These are phyloP conservation scores for Fusarium sp. DNA, from an alignment of 2,329 filamentous ascomycete species.

Conservation along the genomic window DNA sequence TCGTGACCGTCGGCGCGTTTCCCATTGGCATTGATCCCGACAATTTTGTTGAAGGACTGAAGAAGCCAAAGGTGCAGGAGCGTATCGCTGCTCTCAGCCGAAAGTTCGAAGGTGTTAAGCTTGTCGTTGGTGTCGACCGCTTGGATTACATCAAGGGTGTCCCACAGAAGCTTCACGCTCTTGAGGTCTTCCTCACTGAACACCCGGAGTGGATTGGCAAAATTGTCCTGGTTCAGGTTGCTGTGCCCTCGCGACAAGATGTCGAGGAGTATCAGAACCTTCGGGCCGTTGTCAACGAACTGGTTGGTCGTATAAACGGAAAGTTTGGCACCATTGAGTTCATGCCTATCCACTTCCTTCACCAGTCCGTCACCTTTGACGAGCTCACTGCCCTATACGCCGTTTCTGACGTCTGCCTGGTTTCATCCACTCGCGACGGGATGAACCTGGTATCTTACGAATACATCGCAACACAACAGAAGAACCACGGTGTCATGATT, in stretches of 20 bases:
- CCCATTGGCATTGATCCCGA: constrained; percentile 98
- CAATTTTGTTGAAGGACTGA: constrained; percentile 90
- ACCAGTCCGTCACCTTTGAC: constrained; percentile 95
- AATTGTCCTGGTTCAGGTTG: constrained; percentile 95
- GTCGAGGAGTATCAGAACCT: constrained; percentile 99
- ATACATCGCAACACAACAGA: constrained; percentile 93
- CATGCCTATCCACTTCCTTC: constrained; percentile 98
- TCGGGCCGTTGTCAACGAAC: constrained; percentile 93
- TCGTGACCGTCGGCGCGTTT: constrained; percentile 93
- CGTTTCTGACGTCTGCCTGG: constrained; percentile 90
- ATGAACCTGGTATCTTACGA: constrained; percentile 99
- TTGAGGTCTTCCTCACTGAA: constrained; percentile 96
- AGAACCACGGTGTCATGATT: constrained; percentile 93
- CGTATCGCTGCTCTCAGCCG: constrained; percentile 86
- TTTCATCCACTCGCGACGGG: constrained; percentile 95
- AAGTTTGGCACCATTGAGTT: constrained; percentile 98
- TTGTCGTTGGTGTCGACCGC: constrained; percentile 96
- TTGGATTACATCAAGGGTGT: constrained; percentile 99
- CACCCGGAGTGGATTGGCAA: constrained; percentile 99
- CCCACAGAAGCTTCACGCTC: constrained; percentile 94
- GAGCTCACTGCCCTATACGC: constrained; percentile 95
- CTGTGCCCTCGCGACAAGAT: constrained; percentile 93
- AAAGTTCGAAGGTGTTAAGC: constrained; percentile 95
- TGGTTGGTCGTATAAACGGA: constrained; percentile 96
- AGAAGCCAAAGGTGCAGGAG: constrained; percentile 87